Base-by-base conservation (phyloP, 192 early-diverging fungal genomes). In the Coemansia interrupta region DNA sequence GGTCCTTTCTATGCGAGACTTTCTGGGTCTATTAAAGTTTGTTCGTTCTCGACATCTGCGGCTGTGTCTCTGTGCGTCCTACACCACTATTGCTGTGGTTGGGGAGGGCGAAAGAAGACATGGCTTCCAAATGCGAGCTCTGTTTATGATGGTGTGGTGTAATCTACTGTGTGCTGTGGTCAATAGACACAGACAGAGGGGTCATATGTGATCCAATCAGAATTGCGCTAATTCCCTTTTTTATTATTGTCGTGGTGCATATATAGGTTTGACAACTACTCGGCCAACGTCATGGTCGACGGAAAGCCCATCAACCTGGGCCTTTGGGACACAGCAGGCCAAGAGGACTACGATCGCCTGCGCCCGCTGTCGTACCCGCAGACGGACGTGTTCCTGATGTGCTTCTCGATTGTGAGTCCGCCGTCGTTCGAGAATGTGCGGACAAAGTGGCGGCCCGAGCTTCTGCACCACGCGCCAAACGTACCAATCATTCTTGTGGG, bases 211-310 rank as follows among this genome's bases (percentile, higher is more conserved):
- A 36, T 36, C 32, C 32, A 36, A 36, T 36, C 32, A 36, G 32
- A 36, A 36, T 36, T 36, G 32, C 32, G 32, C 32, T 36, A 36
- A 36, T 26, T 55, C 7, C 1, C 39, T 15, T 19, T 55, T 55
- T 23, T 23, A 6, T 30, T 38, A 11, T 26, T 46, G 11, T n/a
- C 30, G 26, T 38, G 38, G 2, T 41, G 20, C n/a, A 18, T 49
- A 5, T 50, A 10, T 78, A 78, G 75, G 49, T 97, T 98, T 69
- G 96, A 98, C 82, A 98, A 98, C 82, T 98, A 98, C 80, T 95
- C 93, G 18, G 96, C 94, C 46, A 96, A 95, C 73, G 92, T 98
- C 40, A 98, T 98, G 96, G 94, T 98, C 5, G 96, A 96, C 73
- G 94, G 93, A 60, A 96, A 95, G 75, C 96, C 94, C 54, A 96